phyloP scores from a whole-genome alignment of 2,329 filamentous ascomycete genomes.

The Penicillium crustosum region DNA sequence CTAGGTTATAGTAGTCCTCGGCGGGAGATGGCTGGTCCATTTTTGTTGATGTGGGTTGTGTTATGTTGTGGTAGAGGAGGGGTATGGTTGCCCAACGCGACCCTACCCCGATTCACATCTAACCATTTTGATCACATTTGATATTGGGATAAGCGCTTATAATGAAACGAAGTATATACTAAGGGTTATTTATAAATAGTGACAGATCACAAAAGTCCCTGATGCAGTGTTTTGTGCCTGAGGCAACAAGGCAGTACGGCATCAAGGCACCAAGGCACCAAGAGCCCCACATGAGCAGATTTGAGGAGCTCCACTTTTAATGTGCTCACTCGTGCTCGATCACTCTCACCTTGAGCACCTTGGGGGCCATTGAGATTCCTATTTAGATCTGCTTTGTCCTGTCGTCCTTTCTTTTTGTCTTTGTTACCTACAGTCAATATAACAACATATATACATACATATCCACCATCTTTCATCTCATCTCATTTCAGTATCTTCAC shows the following conservation, averaged over 20 bases:
- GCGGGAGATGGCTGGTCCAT: constrained; percentile 1
- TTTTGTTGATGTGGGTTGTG: constrained; percentile 3
- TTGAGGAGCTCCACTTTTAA: constrained; percentile 16
- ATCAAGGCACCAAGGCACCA: background rate
- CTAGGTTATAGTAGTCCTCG: constrained; percentile 36
- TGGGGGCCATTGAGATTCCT: background rate
- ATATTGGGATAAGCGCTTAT: background rate
- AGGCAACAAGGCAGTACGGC: background rate
- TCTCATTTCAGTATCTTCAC: constrained; percentile 2
- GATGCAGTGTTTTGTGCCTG: background rate
- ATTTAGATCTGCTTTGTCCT: constrained; percentile 5
- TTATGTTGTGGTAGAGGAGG: constrained; percentile 2
- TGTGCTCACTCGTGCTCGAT: constrained; percentile 28
- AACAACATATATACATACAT: background rate
- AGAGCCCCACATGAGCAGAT: constrained; percentile 17
- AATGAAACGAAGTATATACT: background rate
- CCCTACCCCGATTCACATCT: background rate
- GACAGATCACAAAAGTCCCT: background rate
- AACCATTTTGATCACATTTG: background rate
- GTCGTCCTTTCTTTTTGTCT: background rate
- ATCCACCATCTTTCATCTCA: background rate
- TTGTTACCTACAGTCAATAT: background rate
- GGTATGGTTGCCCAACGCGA: constrained; percentile 1
- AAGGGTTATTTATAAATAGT: background rate
- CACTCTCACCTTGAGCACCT: constrained; percentile 23